phyloP scores from a whole-genome alignment of 176 grass and related monocot genomes.

The Aegilops speltoides region DNA sequence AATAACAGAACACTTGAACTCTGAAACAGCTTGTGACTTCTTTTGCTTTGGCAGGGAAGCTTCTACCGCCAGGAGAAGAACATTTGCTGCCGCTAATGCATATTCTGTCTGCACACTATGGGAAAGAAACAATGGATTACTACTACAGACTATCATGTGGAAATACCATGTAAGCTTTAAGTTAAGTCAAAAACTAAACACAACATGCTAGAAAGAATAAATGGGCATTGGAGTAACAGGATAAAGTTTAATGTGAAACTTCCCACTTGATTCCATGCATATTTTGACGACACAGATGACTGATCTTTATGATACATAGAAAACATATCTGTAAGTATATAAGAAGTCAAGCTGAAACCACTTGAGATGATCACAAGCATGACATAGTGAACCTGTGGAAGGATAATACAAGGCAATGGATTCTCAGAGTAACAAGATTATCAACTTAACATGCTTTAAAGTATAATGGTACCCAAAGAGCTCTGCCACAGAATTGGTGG shows the following conservation, averaged over 20 bases:
- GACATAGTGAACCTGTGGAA: neutral
- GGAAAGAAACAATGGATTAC: slow-evolving; percentile 30
- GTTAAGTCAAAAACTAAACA: neutral
- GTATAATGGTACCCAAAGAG: neutral
- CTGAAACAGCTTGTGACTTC: slow-evolving; percentile 66
- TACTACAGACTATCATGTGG: slow-evolving; percentile 9
- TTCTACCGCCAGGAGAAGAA: slow-evolving; percentile 70
- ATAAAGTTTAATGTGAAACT: neutral
- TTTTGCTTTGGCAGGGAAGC: slow-evolving; percentile 76
- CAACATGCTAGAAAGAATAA: neutral
- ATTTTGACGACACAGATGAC: neutral
- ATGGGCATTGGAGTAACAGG: neutral
- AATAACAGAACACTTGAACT: slow-evolving; percentile 75
- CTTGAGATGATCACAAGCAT: neutral
- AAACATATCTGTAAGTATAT: neutral
- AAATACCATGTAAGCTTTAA: neutral
- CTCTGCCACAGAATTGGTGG: neutral
- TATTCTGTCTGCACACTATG: slow-evolving; percentile 73
- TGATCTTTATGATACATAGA: neutral
- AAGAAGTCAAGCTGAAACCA: neutral
- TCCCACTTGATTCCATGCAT: neutral
- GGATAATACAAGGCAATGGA: neutral
- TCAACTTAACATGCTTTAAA: neutral
- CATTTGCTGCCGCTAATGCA: slow-evolving; percentile 51
- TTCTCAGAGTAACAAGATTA: neutral